A percentile compares a stretch with the other conserved stretches of the same genome.
Conservation (phyloP, 106 monocot genomes). For the Triglochin maritima region DNA sequence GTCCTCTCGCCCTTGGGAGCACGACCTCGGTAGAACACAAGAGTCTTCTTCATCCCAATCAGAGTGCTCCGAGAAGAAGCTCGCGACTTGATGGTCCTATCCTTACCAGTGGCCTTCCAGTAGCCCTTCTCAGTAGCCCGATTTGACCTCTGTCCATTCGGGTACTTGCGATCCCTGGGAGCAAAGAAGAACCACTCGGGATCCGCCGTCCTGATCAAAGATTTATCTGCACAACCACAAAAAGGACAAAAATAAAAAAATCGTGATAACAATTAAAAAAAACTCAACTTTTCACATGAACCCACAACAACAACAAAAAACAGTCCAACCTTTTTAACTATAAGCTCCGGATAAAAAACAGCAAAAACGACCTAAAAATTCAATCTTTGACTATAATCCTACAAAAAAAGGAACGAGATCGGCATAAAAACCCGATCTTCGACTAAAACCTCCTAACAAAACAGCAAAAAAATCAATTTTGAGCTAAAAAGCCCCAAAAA, state of each 20-base stretch:
- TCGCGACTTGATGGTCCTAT: slow-evolving; percentile 37
- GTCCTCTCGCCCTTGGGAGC: slow-evolving; percentile 61
- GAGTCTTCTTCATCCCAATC: slow-evolving; percentile 85
- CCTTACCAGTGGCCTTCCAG: slow-evolving; percentile 78
- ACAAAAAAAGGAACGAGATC: background rate
- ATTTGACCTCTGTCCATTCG: slow-evolving; percentile 51
- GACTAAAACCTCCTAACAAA: too few relatives aligned
- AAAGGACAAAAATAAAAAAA: background rate
- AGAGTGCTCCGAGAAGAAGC: slow-evolving; percentile 3
- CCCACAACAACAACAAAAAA: background rate
- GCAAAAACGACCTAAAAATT: too few relatives aligned
- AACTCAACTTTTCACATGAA: too few relatives aligned
- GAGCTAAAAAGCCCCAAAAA: background rate
- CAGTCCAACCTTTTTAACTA: background rate
- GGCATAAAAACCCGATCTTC: too few relatives aligned
- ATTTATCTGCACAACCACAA: slow-evolving; percentile 24
- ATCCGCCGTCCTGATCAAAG: slow-evolving; percentile 50
- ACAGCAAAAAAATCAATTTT: background rate
- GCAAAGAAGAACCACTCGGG: slow-evolving; percentile 87
- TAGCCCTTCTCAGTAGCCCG: slow-evolving; percentile 62
- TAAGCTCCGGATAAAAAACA: too few relatives aligned
- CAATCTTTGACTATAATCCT: background rate
- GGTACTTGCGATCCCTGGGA: slow-evolving; percentile 61
- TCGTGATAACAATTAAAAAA: background rate
- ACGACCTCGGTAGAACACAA: slow-evolving; percentile 62